Conservation (phyloP, 495 filamentous ascomycete species). For the Xylaria longipes region DNA sequence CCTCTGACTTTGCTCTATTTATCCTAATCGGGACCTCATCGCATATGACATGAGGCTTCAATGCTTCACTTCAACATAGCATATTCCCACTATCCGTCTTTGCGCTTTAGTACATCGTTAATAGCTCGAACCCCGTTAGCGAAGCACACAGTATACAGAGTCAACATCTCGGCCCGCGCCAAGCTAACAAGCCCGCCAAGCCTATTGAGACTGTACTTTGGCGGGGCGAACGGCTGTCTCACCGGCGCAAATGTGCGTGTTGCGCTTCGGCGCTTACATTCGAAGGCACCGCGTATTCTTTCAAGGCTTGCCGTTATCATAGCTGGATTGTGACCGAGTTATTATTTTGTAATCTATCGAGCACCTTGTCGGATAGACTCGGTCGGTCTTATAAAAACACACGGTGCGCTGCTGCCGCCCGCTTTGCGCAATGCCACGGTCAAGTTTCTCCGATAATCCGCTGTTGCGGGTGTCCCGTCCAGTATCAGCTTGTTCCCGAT, state of each 20-base stretch:
- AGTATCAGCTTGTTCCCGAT: conserved; percentile 91
- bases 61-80: background rate
- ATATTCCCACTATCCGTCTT: background rate
- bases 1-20: background rate
- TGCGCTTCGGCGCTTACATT: conserved; percentile 26
- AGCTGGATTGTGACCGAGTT: background rate
- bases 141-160: background rate
- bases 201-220: conserved; percentile 4
- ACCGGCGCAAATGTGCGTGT: conserved; percentile 3
- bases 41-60: background rate
- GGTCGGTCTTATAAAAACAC: background rate
- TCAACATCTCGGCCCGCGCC: conserved; percentile 13
- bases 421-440: conserved; percentile 45
- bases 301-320: background rate
- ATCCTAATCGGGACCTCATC: background rate
- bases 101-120: background rate
- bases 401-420: conserved; percentile 3
- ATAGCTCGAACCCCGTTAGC: background rate
- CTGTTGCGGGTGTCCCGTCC: conserved; percentile 87
- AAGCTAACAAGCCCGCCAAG: conserved; percentile 18
- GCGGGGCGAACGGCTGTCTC: conserved; percentile 22
- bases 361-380: background rate
- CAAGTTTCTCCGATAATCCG: conserved; percentile 70
- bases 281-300: background rate
- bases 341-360: background rate